These are phyloP conservation scores for Nothopassalora personata DNA, from an alignment of 2,329 filamentous ascomycete species.

Conservation along the genomic window DNA sequence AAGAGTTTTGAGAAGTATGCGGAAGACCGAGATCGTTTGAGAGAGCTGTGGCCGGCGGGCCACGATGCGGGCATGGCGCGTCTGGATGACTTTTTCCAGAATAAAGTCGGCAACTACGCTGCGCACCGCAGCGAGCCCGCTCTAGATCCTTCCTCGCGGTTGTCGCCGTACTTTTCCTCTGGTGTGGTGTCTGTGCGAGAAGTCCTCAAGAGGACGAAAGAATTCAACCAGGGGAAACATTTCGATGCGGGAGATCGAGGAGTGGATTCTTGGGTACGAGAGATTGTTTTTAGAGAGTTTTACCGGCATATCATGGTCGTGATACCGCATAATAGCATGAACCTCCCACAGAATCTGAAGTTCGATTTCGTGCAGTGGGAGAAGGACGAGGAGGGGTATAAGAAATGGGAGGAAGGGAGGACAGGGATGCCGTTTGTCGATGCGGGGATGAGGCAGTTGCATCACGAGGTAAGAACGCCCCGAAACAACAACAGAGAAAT, in stretches of 20 bases:
- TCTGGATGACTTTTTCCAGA: slow-evolving; percentile 37
- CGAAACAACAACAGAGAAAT: background rate
- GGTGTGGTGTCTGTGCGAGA: slow-evolving; percentile 44
- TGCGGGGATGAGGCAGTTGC: slow-evolving; percentile 49
- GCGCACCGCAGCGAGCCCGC: slow-evolving; percentile 41
- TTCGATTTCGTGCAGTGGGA: slow-evolving; percentile 50
- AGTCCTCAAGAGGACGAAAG: slow-evolving; percentile 38
- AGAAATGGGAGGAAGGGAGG: slow-evolving; percentile 44
- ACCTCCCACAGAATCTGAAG: slow-evolving; percentile 48
- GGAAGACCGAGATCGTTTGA: slow-evolving; percentile 35
- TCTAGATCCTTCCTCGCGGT: slow-evolving; percentile 37
- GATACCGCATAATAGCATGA: slow-evolving; percentile 47
- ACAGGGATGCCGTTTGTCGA: slow-evolving; percentile 49
- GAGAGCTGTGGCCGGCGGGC: slow-evolving; percentile 43
- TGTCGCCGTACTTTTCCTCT: slow-evolving; percentile 43
- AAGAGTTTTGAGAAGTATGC: slow-evolving; percentile 39
- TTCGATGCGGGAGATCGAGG: slow-evolving; percentile 38
- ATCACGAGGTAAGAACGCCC: slow-evolving; percentile 31
- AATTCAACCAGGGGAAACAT: slow-evolving; percentile 41
- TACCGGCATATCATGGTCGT: slow-evolving; percentile 46
- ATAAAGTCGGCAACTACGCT: slow-evolving; percentile 39
- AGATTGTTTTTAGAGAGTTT: slow-evolving; percentile 49
- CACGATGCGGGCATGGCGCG: slow-evolving; percentile 40
- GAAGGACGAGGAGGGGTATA: slow-evolving; percentile 46
- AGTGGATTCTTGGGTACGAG: slow-evolving; percentile 45